These are phyloP conservation scores for Penicillium crystallinum DNA, from an alignment of 495 filamentous ascomycete genomes.

Conservation along the genomic window DNA sequence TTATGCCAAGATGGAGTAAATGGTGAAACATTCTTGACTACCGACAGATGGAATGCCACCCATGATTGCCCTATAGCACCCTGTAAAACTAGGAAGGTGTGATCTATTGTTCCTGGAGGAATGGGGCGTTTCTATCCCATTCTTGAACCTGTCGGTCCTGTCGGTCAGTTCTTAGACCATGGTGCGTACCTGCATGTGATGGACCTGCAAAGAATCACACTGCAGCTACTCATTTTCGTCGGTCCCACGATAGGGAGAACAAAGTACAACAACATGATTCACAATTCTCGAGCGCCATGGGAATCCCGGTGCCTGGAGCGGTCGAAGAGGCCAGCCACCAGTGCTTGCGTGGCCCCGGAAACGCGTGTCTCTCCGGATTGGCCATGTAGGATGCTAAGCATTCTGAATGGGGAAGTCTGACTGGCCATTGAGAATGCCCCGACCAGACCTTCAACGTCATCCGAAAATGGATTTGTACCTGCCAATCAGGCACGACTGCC, in stretches of 20 bases:
- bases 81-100: not conserved
- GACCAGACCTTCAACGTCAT: conserved; percentile 18
- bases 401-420: conserved; percentile 10
- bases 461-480: conserved; percentile 9
- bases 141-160: conserved; percentile 4
- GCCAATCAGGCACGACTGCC: conserved; percentile 2
- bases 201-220: not conserved
- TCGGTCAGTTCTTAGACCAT: not conserved
- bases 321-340: conserved; percentile 18
- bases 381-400: conserved; percentile 21
- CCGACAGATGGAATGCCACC: not conserved
- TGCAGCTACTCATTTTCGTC: not conserved
- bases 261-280: too few species aligned
- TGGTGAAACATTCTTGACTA: not conserved
- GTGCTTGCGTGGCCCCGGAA: conserved; percentile 20
- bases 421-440: conserved; percentile 10
- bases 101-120: conserved; percentile 3
- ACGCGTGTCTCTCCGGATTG: conserved; percentile 7
- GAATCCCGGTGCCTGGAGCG: conserved; percentile 1
- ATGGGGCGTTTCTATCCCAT: conserved; percentile 12
- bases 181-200: conserved; percentile 12
- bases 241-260: too few species aligned
- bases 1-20: not conserved
- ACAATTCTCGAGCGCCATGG: too few species aligned
- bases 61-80: not conserved